phyloP scores from a whole-genome alignment of 2,329 filamentous ascomycete genomes.

The Periconia sp. region DNA sequence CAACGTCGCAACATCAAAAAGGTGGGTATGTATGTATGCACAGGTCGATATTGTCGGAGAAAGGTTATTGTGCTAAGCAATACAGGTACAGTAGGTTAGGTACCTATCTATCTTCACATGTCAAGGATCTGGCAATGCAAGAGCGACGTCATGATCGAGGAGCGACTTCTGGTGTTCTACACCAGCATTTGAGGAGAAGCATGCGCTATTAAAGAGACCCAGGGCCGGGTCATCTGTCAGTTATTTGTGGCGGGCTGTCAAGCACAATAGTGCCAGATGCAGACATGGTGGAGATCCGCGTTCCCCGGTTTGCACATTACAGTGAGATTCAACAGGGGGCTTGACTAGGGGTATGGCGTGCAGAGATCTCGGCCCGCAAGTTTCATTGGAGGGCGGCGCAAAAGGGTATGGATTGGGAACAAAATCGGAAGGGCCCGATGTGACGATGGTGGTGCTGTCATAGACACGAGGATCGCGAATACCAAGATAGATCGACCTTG shows the following conservation, averaged over 20 bases:
- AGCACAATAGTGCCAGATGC: constrained; percentile 16
- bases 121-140: constrained; percentile 6
- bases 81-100: too few species aligned
- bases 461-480: constrained; percentile 32
- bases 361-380: constrained; percentile 3
- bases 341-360: constrained; percentile 25
- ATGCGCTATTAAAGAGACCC: constrained; percentile 20
- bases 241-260: constrained; percentile 21
- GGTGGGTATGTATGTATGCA: too few species aligned
- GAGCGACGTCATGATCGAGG: constrained; percentile 9
- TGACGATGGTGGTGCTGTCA: constrained; percentile 32
- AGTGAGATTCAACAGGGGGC: constrained; percentile 15
- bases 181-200: constrained; percentile 22
- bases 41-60: background rate
- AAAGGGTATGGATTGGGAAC: constrained; percentile 19
- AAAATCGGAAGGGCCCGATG: constrained; percentile 7
- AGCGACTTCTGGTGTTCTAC: constrained; percentile 9
- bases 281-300: constrained; percentile 30
- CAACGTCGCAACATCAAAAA: constrained; percentile 37
- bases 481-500: constrained; percentile 10
- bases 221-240: constrained; percentile 29
- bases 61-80: constrained; percentile 4
- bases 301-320: constrained; percentile 12
- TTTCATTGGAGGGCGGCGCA: constrained; percentile 3
- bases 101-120: background rate